Evolutionary conservation across 1,139 yeast species (phyloP).

Genomic region (Zygoascus hellenicus): DNA sequence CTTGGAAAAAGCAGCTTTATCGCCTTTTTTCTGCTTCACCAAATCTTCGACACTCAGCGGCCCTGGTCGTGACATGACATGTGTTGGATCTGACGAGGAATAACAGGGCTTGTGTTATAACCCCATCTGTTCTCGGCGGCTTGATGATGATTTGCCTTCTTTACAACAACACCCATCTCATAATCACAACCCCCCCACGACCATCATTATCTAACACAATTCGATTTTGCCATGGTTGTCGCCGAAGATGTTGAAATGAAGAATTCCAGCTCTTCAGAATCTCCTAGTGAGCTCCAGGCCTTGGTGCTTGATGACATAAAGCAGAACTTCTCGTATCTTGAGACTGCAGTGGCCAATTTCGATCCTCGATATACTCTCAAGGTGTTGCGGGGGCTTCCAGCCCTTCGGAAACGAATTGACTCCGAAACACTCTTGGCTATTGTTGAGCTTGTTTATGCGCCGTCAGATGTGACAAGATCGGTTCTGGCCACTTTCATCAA

Average conservation of each 20-base stretch:
- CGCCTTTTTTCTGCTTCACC: slow-evolving; percentile 30
- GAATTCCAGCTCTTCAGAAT: slow-evolving; percentile 4
- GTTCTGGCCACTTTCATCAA: slow-evolving; percentile 39
- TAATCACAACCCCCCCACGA: too few relatives aligned
- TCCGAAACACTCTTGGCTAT: slow-evolving; percentile 50
- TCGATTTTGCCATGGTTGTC: slow-evolving; percentile 4
- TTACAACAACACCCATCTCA: too few relatives aligned
- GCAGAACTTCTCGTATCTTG: slow-evolving; percentile 49
- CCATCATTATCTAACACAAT: too few relatives aligned
- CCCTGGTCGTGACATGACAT: slow-evolving; percentile 2
- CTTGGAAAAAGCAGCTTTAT: slow-evolving; percentile 22
- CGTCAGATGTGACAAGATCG: slow-evolving; percentile 39
- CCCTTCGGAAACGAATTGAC: slow-evolving; percentile 60
- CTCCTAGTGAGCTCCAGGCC: slow-evolving; percentile 12
- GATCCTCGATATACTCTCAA: slow-evolving; percentile 86
- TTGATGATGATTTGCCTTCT: too few relatives aligned
- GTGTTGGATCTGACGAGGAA: too few relatives aligned
- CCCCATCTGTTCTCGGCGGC: too few relatives aligned
- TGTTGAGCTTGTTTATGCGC: slow-evolving; percentile 50
- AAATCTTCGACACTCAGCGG: slow-evolving; percentile 43
- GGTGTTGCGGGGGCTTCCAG: slow-evolving; percentile 76
- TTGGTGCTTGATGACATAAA: slow-evolving; percentile 38
- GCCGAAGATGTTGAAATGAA: slow-evolving; percentile 14
- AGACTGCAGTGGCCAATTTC: slow-evolving; percentile 66
- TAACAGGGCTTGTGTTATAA: too few relatives aligned